Base-by-base conservation (phyloP, 2,329 filamentous ascomycete genomes). In the Colletotrichum echinochloae region DNA sequence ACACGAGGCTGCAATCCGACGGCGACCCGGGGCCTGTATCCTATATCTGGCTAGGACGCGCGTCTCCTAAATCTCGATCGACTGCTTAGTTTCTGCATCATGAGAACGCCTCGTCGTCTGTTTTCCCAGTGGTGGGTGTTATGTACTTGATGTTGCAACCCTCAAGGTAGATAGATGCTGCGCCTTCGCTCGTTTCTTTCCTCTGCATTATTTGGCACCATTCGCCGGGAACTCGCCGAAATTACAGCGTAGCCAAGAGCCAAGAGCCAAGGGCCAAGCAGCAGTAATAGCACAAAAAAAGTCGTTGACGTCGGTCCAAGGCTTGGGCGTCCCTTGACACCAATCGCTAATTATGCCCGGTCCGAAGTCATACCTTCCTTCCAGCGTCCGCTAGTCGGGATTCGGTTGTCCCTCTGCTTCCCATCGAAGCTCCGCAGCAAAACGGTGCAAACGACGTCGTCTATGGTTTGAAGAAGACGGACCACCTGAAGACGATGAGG, bases 151-250 rank as follows among this genome's bases (percentile, higher is more conserved):
- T 9, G n/a, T 37, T 39, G 35, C 1, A 56, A 16, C 54, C 33
- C 18, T 26, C 52, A 55, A 55, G 54, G 33, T 56, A n/a, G 54
- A 39, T 56, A n/a, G 54, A 39, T 26, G 54, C n/a, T 39, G 33
- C 33, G 54, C 33, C 18, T 39, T 39, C 33, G n/a, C n/a, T 18
- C 26, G n/a, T 30, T 52, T 33, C 18, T 14, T 26, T 20, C 49
- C 28, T 52, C 18, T 20, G 16, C 1, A 20, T 33, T 20, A 23
- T 2, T 9, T 28, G 7, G 23, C 48, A n/a, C n/a, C n/a, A n/a
- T n/a, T 23, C 48, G 26, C 48, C 26, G 14, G 3, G 48, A 11
- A 18, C 48, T 14, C 2, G 3, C 48, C 11, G 5, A 28, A 28
- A 28, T 4, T 23, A 49, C 12, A 14, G 46, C 37, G 37, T 16